These are phyloP conservation scores for Escallonia rubra DNA, from an alignment of 129 eudicot species.

Conservation along the genomic window DNA sequence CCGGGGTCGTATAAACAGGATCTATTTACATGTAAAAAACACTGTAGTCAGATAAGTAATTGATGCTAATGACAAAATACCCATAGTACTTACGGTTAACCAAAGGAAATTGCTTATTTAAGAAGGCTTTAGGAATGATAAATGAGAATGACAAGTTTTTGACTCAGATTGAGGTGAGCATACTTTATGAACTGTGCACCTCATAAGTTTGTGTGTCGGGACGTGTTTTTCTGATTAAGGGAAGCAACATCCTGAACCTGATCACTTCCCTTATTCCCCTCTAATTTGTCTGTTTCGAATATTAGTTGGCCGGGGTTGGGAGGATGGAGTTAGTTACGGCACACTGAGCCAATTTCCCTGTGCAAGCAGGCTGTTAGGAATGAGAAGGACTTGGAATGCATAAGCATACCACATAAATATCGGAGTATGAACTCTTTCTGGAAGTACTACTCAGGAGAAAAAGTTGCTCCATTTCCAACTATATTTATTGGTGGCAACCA, in stretches of 20 bases:
- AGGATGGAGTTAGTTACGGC: neutral
- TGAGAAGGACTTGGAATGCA: conserved; percentile 71
- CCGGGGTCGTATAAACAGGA: too few relatives aligned
- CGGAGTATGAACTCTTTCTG: conserved; percentile 82
- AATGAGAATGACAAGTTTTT: too few relatives aligned
- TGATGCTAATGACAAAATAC: too few relatives aligned
- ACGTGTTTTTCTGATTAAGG: neutral
- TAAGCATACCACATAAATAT: conserved; percentile 65
- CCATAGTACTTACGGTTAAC: too few relatives aligned
- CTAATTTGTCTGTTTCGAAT: neutral
- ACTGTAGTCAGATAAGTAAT: too few relatives aligned
- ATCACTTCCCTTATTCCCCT: neutral
- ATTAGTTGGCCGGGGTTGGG: neutral
- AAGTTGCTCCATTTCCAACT: conserved; percentile 84
- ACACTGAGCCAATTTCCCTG: conserved; percentile 12
- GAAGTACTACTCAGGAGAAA: conserved; percentile 92
- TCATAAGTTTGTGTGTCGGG: too few relatives aligned
- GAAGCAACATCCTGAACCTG: neutral
- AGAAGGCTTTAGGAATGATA: too few relatives aligned
- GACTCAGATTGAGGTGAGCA: too few relatives aligned
- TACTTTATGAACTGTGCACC: too few relatives aligned
- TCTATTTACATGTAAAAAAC: too few relatives aligned
- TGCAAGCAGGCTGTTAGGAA: conserved; percentile 83
- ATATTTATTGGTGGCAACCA: conserved; percentile 97
- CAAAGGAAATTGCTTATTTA: too few relatives aligned